Evolutionary conservation across 345 rosid species (phyloP).

Genomic region (Gossypium mustelinum): DNA sequence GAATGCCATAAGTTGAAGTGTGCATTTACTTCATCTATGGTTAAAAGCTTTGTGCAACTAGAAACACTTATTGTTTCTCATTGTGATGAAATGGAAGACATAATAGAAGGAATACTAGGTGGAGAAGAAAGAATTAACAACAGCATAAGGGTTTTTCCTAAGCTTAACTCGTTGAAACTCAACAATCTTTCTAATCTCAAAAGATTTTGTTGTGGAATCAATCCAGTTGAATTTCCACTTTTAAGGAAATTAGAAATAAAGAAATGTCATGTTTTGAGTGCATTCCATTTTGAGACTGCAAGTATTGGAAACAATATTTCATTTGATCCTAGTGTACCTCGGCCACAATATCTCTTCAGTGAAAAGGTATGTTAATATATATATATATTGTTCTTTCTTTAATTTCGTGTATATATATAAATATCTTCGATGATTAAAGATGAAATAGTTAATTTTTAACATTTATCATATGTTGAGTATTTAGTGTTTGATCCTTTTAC

Average conservation of each 20-base stretch:
- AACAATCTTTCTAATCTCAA: background rate
- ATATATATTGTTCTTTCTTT: background rate
- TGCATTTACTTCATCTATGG: background rate
- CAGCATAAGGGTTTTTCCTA: background rate
- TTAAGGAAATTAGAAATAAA: background rate
- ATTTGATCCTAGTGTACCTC: too few relatives aligned
- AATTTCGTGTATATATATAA: too few relatives aligned
- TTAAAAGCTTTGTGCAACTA: background rate
- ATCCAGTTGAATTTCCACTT: background rate
- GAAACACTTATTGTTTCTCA: background rate
- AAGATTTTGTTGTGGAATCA: background rate
- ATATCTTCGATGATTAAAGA: too few relatives aligned
- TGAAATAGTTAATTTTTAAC: too few relatives aligned
- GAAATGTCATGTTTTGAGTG: background rate
- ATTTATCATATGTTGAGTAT: too few relatives aligned
- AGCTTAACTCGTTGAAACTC: background rate
- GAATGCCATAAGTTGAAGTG: background rate
- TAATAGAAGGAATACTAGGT: background rate
- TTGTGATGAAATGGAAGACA: background rate
- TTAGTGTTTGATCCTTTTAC: too few relatives aligned
- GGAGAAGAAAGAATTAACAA: background rate
- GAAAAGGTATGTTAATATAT: background rate
- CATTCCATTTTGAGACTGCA: background rate
- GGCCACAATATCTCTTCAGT: background rate
- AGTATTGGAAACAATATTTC: too few relatives aligned